Evolutionary conservation across 148 eudicot species (phyloP).

Genomic region (Fallopia convolvulus): DNA sequence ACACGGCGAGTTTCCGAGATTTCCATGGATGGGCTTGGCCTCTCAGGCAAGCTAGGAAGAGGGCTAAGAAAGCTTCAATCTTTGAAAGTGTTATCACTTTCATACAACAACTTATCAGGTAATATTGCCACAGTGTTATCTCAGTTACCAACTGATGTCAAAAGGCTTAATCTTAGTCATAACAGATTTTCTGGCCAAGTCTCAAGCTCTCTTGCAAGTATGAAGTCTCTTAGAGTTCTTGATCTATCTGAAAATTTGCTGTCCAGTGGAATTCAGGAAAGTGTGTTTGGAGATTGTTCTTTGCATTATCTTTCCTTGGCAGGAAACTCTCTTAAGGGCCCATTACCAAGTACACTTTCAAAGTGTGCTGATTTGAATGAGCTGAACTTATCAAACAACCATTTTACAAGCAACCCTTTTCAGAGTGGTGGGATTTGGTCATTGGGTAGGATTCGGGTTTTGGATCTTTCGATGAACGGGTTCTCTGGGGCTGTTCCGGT

Average conservation of each 20-base stretch:
- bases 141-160: slow-evolving; percentile 30
- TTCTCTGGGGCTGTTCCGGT: slow-evolving; percentile 48
- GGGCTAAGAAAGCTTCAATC: slow-evolving; percentile 57
- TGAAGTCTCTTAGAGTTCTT: slow-evolving; percentile 41
- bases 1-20: slow-evolving; percentile 46
- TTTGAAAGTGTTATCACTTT: slow-evolving; percentile 48
- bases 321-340: slow-evolving; percentile 58
- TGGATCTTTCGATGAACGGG: slow-evolving; percentile 67
- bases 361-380: slow-evolving; percentile 40
- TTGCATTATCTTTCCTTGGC: slow-evolving; percentile 61
- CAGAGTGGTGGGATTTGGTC: slow-evolving; percentile 38
- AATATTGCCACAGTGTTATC: slow-evolving; percentile 34
- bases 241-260: slow-evolving; percentile 60
- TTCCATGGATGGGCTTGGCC: slow-evolving; percentile 37
- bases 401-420: slow-evolving; percentile 57
- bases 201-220: slow-evolving; percentile 23
- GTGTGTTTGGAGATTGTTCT: slow-evolving; percentile 35
- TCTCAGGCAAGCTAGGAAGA: slow-evolving; percentile 71
- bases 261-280: slow-evolving; percentile 55
- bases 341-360: slow-evolving; percentile 46
- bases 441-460: slow-evolving; percentile 51
- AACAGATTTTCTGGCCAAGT: slow-evolving; percentile 55
- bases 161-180: slow-evolving; percentile 57
- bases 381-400: slow-evolving; percentile 65
- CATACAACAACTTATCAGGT: slow-evolving; percentile 59